Evolutionary conservation across 2,329 filamentous ascomycete genomes (phyloP).

Genomic region (Scedosporium dehoogii): DNA sequence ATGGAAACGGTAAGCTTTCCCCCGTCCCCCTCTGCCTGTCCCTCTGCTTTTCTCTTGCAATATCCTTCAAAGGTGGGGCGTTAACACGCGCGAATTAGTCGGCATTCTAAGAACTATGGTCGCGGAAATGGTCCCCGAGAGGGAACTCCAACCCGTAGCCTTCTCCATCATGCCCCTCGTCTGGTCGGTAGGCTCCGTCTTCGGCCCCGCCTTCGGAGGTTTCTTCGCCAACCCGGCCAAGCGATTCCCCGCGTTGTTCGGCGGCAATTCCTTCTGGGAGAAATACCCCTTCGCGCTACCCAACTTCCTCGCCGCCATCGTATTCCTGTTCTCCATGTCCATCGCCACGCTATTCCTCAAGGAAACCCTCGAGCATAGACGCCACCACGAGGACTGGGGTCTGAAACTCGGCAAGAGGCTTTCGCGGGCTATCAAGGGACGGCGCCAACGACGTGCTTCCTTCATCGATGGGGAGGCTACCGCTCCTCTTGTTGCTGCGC

Average conservation of each 20-base stretch:
- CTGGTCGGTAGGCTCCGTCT: conserved; percentile 79
- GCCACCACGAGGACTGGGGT: conserved; percentile 63
- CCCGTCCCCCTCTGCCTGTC: background rate
- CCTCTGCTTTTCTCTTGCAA: no score
- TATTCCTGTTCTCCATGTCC: conserved; percentile 70
- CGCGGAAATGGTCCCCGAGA: conserved; percentile 83
- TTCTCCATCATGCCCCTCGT: conserved; percentile 90
- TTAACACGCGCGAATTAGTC: conserved; percentile 32
- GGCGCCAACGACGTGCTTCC: conserved; percentile 29
- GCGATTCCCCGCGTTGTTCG: conserved; percentile 64
- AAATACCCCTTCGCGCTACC: conserved; percentile 75
- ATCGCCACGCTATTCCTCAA: conserved; percentile 71
- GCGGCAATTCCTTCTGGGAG: conserved; percentile 56
- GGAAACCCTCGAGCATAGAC: conserved; percentile 73
- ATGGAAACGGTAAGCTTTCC: conserved; percentile 63
- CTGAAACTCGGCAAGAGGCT: conserved; percentile 62
- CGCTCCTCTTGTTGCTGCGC: conserved; percentile 39
- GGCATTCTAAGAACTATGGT: conserved; percentile 88
- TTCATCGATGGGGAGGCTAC: conserved; percentile 48
- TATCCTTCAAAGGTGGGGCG: background rate
- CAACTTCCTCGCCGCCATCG: conserved; percentile 64
- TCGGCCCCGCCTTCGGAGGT: conserved; percentile 81
- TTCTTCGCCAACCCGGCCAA: conserved; percentile 72
- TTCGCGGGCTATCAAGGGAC: conserved; percentile 24
- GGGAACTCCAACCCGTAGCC: conserved; percentile 74